These are phyloP conservation scores for Brassica carinata DNA, from an alignment of 345 rosid species.

Conservation along the genomic window DNA sequence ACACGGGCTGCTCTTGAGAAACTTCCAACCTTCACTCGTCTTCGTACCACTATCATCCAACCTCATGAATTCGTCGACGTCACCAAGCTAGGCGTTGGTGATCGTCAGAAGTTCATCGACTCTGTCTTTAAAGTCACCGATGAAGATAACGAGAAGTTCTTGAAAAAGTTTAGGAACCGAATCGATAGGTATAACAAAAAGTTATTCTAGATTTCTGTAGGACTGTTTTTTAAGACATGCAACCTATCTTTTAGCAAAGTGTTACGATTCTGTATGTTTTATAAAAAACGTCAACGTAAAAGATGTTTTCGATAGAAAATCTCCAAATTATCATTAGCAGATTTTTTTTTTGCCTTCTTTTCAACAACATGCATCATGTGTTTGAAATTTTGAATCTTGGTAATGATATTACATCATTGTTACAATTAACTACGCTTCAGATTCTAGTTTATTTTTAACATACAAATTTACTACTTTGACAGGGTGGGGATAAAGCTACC, in stretches of 20 bases:
- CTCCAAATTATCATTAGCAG: not conserved
- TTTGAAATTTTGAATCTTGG: not conserved
- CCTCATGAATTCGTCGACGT: constrained; percentile 62
- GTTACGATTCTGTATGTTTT: not conserved
- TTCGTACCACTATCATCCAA: constrained; percentile 72
- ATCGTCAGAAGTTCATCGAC: constrained; percentile 74
- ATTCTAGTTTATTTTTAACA: not conserved
- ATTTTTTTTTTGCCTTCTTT: not conserved
- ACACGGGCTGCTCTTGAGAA: constrained; percentile 96
- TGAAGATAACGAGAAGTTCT: constrained; percentile 84
- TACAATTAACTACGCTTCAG: not conserved
- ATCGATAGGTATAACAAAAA: constrained; percentile 59
- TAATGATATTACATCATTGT: not conserved
- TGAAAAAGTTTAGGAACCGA: constrained; percentile 74
- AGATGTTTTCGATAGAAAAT: not conserved
- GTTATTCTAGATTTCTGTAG: not conserved
- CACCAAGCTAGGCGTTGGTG: constrained; percentile 64
- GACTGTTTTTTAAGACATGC: not conserved
- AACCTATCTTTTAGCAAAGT: not conserved
- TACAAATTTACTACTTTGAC: constrained; percentile 13
- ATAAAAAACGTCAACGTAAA: not conserved
- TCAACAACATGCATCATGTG: not conserved
- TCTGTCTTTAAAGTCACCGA: constrained; percentile 71
- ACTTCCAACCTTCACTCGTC: constrained; percentile 74
- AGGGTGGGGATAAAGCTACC: constrained; percentile 89